Evolutionary conservation across 2,329 filamentous ascomycete species (phyloP), one percentile per base, ranked within the genome.

Genomic region (Sarocladium oryzae): DNA sequence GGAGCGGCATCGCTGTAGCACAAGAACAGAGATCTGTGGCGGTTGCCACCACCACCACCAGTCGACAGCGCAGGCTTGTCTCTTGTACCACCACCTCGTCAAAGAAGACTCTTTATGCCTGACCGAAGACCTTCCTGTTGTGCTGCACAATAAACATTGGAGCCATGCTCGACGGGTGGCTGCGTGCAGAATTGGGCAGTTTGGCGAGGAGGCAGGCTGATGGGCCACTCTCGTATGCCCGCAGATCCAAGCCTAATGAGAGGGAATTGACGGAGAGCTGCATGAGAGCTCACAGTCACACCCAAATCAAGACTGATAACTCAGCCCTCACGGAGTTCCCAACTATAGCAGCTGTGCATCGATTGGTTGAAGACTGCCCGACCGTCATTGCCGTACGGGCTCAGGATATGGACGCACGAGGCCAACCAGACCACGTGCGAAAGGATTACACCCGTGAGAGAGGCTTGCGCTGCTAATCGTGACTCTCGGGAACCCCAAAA

Each of bases 371-470:
- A 21, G 10, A 13, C 16, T 43, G 16, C 4, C 15, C 10, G 16
- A n/a, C 16, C 21, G 13, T 16, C 10, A 7, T 26, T 18, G 21
- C 23, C 33, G 43, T 30, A 30, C 26, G 26, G 43, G n/a, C 26
- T 23, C 28, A 26, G 43, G 16, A 33, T 23, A 48, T 32, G 26
- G 43, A 24, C 13, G 28, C 43, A 32, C 43, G 23, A 32, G 20
- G 43, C 24, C 24, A 32, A n/a, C 33, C 43, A 48, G 43, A 26
- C 43, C 43, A 48, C 43, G 43, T 48, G 43, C 16, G 43, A 48
- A 33, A 20, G 9, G 26, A 18, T 20, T 13, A 32, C 28, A 21
- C 43, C 26, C 43, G 28, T 16, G 5, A 33, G 6, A 33, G 15
- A 23, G n/a, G 28, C 28, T 3, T 20, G 16, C 3, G 6, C 3